Base-by-base conservation (phyloP, 1,284 basidiomycete genomes). In the Melanopsichium pennsylvanicum region DNA sequence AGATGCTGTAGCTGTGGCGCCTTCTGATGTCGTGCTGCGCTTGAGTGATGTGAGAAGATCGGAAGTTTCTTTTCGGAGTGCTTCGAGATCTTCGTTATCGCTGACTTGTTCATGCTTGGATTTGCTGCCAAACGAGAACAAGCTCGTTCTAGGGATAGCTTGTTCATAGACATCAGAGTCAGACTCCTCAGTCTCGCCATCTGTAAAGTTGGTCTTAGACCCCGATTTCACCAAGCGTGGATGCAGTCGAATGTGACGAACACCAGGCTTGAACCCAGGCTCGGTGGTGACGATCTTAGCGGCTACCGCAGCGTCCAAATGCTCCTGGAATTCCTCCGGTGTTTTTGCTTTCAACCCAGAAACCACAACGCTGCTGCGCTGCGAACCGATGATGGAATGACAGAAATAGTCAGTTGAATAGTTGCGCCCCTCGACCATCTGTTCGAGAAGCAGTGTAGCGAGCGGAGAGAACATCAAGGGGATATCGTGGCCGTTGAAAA, bases 341-440 rank as follows among this genome's bases (percentile, higher is more conserved):
- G 54, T 37, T 18, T 42, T 46, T 1, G 42, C 58, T 21, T 57
- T 42, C 23, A 48, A 15, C 9, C 57, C 60, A 2, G 55, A 18
- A 2, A 63, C 60, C 4, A 39, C 40, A 11, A 57, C 38, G 25
- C 52, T 44, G 3, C 50, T 32, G 32, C 56, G 50, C 25, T 46
- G 37, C 3, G 46, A 38, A 1, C 49, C 54, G 12, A 72, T 44
- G 36, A 69, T 56, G 13, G 50, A 54, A 11, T 72, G 70, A 26
- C 61, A 55, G 26, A 72, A 72, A 32, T 61, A 61, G 50, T 72
- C 70, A 35, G 64, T 68, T 21, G 60, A 68, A 34, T 64, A 72
- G 47, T 47, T 49, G 39, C 64, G 64, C 5, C 64, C 64, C 32
- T 72, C 64, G 9, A 27, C 36, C 43, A 57, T 59, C 36, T 72